These are phyloP conservation scores for Chlamydomonas incerta DNA, from an alignment of 139 green algal genomes.

Conservation along the genomic window DNA sequence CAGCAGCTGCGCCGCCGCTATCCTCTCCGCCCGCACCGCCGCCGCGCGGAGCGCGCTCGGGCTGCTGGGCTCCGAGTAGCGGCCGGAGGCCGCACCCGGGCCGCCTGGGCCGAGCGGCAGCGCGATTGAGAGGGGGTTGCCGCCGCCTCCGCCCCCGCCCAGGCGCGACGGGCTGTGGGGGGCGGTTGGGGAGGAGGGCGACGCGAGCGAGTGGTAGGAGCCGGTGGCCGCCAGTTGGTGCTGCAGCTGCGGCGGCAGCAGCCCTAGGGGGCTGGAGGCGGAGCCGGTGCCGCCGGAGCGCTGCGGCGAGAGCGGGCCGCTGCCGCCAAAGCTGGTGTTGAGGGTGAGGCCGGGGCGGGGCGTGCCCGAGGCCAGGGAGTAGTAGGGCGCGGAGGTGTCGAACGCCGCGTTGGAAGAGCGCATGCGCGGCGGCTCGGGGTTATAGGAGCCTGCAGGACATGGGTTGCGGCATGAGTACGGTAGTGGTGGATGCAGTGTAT, in stretches of 20 bases:
- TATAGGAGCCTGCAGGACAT: constrained; percentile 39
- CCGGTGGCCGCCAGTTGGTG: constrained; percentile 20
- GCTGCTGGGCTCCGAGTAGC: constrained; percentile 5
- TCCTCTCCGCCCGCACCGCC: constrained; percentile 3
- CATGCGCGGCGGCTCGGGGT: constrained; percentile 26
- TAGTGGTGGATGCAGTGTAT: too few relatives aligned
- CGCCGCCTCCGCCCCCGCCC: neutral
- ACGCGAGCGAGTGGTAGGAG: neutral
- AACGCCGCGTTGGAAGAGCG: constrained; percentile 28
- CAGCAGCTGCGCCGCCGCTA: constrained; percentile 16
- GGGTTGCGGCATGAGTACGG: too few relatives aligned
- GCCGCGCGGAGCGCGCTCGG: constrained; percentile 17
- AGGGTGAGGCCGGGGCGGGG: neutral
- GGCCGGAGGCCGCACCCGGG: neutral
- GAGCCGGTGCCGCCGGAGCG: neutral
- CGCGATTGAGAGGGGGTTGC: neutral
- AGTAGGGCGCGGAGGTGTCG: constrained; percentile 7
- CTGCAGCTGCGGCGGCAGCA: constrained; percentile 28
- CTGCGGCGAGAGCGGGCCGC: neutral
- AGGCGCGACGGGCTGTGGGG: neutral
- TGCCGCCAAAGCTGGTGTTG: too few relatives aligned
- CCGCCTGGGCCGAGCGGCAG: neutral
- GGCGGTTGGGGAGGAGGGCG: neutral
- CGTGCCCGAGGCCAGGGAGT: constrained; percentile 19
- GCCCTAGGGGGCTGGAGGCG: neutral